Conservation (phyloP, 495 filamentous ascomycete genomes). For the Lepraria neglecta region DNA sequence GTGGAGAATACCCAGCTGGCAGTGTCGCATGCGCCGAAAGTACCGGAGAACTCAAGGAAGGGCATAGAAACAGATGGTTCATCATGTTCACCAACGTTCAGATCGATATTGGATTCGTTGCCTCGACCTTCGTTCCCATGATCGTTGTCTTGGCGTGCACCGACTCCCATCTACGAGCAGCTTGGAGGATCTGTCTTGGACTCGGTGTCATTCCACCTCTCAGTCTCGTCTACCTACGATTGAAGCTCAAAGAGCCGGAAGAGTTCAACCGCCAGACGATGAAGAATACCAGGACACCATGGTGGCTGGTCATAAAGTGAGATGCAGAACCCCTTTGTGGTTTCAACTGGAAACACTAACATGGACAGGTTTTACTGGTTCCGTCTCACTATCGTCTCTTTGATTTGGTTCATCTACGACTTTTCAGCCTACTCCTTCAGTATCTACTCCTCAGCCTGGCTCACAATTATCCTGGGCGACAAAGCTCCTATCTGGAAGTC, state of each 20-base stretch:
- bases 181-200: conserved; percentile 71
- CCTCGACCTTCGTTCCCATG: conserved; percentile 67
- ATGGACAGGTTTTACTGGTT: conserved; percentile 46
- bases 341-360: conserved; percentile 5
- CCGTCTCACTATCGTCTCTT: conserved; percentile 58
- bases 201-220: conserved; percentile 75
- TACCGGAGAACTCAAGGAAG: conserved; percentile 70
- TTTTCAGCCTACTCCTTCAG: conserved; percentile 74
- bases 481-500: conserved; percentile 58
- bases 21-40: conserved; percentile 79
- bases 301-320: conserved; percentile 47
- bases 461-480: conserved; percentile 56
- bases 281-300: conserved; percentile 43
- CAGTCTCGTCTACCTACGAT: conserved; percentile 63
- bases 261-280: conserved; percentile 62
- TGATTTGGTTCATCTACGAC: conserved; percentile 94
- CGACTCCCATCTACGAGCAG: conserved; percentile 62
- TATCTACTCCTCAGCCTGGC: conserved; percentile 68
- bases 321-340: conserved; percentile 5
- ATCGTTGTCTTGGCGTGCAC: conserved; percentile 63
- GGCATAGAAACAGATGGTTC: conserved; percentile 84
- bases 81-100: conserved; percentile 87
- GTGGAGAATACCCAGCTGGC: conserved; percentile 86
- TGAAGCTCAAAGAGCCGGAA: conserved; percentile 75
- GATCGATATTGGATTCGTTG: conserved; percentile 76